A percentile compares a stretch with the other conserved stretches of the same genome.
Conservation (phyloP, 192 early-diverging fungal species). For the Linderina pennispora region DNA sequence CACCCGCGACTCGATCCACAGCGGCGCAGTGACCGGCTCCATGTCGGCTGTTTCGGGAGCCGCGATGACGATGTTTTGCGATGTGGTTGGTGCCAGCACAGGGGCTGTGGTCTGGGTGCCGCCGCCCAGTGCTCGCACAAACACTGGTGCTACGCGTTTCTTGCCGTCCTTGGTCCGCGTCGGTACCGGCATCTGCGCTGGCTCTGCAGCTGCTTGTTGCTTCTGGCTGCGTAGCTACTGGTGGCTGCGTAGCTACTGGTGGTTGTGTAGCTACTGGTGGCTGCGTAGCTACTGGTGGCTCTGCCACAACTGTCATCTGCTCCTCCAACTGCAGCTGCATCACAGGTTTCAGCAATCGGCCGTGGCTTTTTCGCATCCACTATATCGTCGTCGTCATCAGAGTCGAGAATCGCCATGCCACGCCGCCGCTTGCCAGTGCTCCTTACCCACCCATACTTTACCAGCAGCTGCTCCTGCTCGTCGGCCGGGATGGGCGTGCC, state of each 20-base stretch:
- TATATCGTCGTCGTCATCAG: neutral
- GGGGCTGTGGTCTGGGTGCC: neutral
- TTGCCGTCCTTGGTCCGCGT: slow-evolving; percentile 68
- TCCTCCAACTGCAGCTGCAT: slow-evolving; percentile 65
- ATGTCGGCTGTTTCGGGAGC: neutral
- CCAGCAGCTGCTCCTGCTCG: slow-evolving; percentile 56
- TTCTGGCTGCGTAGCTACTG: slow-evolving; percentile 1
- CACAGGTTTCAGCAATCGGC: slow-evolving; percentile 53
- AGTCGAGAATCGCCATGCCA: neutral
- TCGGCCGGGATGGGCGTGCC: slow-evolving; percentile 55
- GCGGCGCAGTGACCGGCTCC: slow-evolving; percentile 20
- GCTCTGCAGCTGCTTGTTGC: slow-evolving; percentile 4
- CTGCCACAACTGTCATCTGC: slow-evolving; percentile 19
- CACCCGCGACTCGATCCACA: slow-evolving; percentile 28
- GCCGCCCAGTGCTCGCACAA: slow-evolving; percentile 40
- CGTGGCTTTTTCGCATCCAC: slow-evolving; percentile 34
- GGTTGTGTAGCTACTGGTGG: neutral
- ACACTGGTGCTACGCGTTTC: slow-evolving; percentile 74
- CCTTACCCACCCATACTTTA: slow-evolving; percentile 14
- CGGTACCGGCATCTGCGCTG: slow-evolving; percentile 48
- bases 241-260: slow-evolving; percentile 10
- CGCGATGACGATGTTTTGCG: no score
- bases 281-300: slow-evolving; percentile 4
- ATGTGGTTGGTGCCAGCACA: slow-evolving; percentile 3
- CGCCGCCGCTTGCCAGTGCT: neutral